Base-by-base conservation (phyloP, 148 eudicot genomes). In the Nepenthes mirabilis region DNA sequence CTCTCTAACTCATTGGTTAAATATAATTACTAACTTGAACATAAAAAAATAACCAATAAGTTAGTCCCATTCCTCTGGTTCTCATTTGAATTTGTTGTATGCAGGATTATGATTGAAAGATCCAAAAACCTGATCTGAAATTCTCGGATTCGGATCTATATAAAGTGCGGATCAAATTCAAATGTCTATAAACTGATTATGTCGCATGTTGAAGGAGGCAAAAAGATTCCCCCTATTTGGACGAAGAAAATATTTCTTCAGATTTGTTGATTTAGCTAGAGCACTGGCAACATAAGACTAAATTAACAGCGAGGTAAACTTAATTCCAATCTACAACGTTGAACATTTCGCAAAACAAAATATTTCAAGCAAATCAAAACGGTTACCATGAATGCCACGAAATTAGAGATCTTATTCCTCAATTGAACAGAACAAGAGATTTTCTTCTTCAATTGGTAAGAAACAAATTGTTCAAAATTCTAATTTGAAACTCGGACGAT, bases 331-430 rank as follows among this genome's bases (percentile, higher is more conserved):
- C 47, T 50, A 43, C 2, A 5, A 53, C 52, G 12, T 23, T 8
- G 36, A 57, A 52, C 8, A 63, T 36, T 9, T 23, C 23, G 6
- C 35, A 33, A 58, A 10, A 9, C 43, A 61, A 34, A 14, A 63
- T 23, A 23, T 23, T 23, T 23, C 56, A 56, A 63, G 9, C 52
- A 36, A 14, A 55, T 55, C n/a, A 55, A 33, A 55, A 34, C 9
- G 58, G 9, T 14, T 62, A 91, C 97, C 97, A 88, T 91, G 79
- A 88, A 91, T 1, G 97, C 97, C 5, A 91, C 96, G 71, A 78
- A 59, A 43, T 72, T 68, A 57, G 83, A 86, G 47, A 83, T 75
- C 64, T 85, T 88, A 79, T 91, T 91, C 13, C 73, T 55, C 61
- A 91, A 56, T 62, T 75, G 79, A 61, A 91, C 79, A 62, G 88